Percentiles rank a stretch among this genome's conserved stretches.
Conservation (phyloP, 1,284 basidiomycete genomes). For the Gastroboletus turbinatus region DNA sequence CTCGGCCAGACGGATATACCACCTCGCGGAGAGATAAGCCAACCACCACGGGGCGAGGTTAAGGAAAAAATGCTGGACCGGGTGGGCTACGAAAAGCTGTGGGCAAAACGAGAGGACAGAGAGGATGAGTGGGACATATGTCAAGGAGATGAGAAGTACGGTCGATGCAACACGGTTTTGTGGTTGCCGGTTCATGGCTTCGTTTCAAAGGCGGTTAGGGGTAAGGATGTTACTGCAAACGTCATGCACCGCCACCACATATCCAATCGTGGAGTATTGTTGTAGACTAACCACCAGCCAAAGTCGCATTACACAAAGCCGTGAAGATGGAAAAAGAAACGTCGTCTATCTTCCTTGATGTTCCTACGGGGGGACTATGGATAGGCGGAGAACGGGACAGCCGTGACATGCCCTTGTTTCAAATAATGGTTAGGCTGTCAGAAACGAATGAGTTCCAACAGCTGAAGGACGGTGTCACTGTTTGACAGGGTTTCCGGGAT, state of each 20-base stretch:
- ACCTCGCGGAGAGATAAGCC: slow-evolving; percentile 22
- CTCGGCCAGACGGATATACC: slow-evolving; percentile 25
- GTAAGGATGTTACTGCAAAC: neutral
- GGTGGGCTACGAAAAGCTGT: slow-evolving; percentile 10
- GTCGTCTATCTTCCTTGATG: no score
- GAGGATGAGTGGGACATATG: slow-evolving; percentile 17
- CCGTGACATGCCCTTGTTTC: neutral
- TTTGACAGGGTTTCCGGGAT: no score
- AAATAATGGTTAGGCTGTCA: neutral
- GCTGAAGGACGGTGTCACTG: neutral
- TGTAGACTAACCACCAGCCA: no score
- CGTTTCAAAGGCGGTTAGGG: slow-evolving; percentile 7
- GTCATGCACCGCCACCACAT: slow-evolving; percentile 9
- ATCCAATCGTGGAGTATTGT: neutral
- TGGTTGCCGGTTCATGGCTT: slow-evolving; percentile 4
- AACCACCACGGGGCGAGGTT: slow-evolving; percentile 24
- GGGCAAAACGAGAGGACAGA: slow-evolving; percentile 19
- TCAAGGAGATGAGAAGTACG: slow-evolving; percentile 14
- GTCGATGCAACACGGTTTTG: neutral
- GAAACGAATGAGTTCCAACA: neutral
- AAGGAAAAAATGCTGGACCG: slow-evolving; percentile 18
- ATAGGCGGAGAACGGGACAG: neutral
- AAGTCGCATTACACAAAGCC: no score
- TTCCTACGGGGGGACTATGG: no score
- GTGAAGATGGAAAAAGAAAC: no score